These are phyloP conservation scores for Phaffomyces thermotolerans DNA, from an alignment of 805 yeast species.

Conservation along the genomic window DNA sequence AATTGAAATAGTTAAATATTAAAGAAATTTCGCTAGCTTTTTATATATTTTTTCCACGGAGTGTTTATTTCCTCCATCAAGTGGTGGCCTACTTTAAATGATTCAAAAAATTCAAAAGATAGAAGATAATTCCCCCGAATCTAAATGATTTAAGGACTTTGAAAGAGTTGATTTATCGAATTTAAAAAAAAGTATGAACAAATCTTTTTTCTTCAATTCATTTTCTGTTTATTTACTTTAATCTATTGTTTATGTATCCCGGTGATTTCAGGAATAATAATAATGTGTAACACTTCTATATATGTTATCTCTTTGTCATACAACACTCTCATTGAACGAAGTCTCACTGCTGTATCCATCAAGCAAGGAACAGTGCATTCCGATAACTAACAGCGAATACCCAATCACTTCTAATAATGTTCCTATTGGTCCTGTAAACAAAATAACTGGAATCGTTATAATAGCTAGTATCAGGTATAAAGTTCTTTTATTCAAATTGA, in stretches of 20 bases:
- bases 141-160: too few species aligned
- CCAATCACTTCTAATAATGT: conserved; percentile 1
- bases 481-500: conserved; percentile 1
- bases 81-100: not conserved
- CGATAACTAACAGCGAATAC: conserved; percentile 3
- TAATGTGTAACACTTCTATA: too few species aligned
- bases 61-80: not conserved
- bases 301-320: too few species aligned
- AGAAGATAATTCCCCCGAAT: too few species aligned
- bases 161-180: too few species aligned
- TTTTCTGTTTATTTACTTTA: too few species aligned
- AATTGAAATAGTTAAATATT: not conserved
- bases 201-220: too few species aligned
- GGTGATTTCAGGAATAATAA: too few species aligned
- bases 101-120: not conserved
- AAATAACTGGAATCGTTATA: conserved; percentile 1
- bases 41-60: not conserved
- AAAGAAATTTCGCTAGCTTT: not conserved
- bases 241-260: too few species aligned
- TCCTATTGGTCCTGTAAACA: conserved; percentile 1
- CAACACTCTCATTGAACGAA: conserved; percentile 14
- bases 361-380: conserved; percentile 7
- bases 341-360: conserved; percentile 14
- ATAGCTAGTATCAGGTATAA: not conserved
- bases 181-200: too few species aligned